A percentile compares a stretch with the other conserved stretches of the same genome.
Evolutionary conservation across 2,329 filamentous ascomycete genomes (phyloP).

Genomic region (Pseudocercospora eumusae): DNA sequence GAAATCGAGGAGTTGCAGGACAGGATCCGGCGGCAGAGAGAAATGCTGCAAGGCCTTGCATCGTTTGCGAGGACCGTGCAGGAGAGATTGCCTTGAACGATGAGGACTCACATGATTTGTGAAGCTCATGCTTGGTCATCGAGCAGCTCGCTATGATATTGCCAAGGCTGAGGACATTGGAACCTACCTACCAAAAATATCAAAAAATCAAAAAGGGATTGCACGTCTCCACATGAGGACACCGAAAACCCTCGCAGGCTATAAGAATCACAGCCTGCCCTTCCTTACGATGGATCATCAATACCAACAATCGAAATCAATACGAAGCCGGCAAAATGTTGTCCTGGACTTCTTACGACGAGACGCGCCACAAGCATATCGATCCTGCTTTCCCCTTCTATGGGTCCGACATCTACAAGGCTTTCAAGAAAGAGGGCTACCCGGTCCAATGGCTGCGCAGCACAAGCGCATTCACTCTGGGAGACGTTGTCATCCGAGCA

Average conservation of each 20-base stretch:
- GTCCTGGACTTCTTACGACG: background rate
- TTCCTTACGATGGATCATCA: background rate
- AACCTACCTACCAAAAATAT: no score
- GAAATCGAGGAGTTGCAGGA: conserved; percentile 69
- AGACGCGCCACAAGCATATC: background rate
- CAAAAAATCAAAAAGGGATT: background rate
- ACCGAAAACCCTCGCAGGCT: background rate
- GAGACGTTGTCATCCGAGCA: background rate
- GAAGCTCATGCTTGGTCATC: background rate
- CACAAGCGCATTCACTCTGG: background rate
- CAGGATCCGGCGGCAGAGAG: conserved; percentile 63
- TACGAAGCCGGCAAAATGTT: background rate
- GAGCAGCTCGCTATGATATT: background rate
- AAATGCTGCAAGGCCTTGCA: conserved; percentile 57
- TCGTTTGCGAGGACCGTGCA: conserved; percentile 31
- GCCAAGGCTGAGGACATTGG: background rate
- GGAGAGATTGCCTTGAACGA: conserved; percentile 10
- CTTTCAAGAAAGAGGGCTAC: background rate
- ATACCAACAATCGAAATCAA: background rate
- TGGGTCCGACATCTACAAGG: background rate
- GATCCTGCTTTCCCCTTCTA: background rate
- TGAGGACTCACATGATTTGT: background rate
- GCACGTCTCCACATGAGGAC: background rate
- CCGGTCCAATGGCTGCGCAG: background rate
- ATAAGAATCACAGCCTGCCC: background rate